A percentile compares a stretch with the other conserved stretches of the same genome.
Evolutionary conservation across 108 stramenopile genomes (phyloP).

Genomic region (Skeletonema grethae): DNA sequence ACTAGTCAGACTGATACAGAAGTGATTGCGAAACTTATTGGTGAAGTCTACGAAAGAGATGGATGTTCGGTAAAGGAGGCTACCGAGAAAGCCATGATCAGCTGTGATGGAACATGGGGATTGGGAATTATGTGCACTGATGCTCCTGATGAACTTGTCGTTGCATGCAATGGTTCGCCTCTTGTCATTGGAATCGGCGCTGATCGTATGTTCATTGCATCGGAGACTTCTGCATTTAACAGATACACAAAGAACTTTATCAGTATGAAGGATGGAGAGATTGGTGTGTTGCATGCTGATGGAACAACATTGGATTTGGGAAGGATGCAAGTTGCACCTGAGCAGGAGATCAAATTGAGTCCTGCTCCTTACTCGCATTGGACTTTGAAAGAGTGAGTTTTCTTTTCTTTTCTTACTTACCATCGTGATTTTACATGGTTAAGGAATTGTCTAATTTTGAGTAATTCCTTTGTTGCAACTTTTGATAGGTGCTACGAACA

Average conservation of each 20-base stretch:
- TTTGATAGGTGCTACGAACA: slow-evolving; percentile 67
- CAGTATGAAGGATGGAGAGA: slow-evolving; percentile 98
- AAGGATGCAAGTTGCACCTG: slow-evolving; percentile 85
- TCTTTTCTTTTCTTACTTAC: not conserved
- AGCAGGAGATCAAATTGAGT: slow-evolving; percentile 84
- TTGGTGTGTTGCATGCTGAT: slow-evolving; percentile 93
- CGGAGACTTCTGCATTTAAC: slow-evolving; percentile 98
- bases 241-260: slow-evolving; percentile 98
- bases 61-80: slow-evolving; percentile 77
- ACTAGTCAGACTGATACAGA: slow-evolving; percentile 97
- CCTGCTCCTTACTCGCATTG: slow-evolving; percentile 93
- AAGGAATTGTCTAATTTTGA: slow-evolving; percentile 2
- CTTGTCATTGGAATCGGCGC: slow-evolving; percentile 95
- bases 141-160: slow-evolving; percentile 91
- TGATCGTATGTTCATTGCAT: slow-evolving; percentile 94
- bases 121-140: slow-evolving; percentile 85
- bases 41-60: slow-evolving; percentile 63
- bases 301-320: slow-evolving; percentile 89
- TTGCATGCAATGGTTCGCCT: slow-evolving; percentile 97
- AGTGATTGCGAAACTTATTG: slow-evolving; percentile 97
- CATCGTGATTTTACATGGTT: not conserved
- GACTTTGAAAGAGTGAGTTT: slow-evolving; percentile 78
- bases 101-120: slow-evolving; percentile 96
- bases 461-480: not conserved
- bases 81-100: slow-evolving; percentile 80